Percentiles rank a stretch among this genome's conserved stretches.
Conservation (phyloP, 495 filamentous ascomycete genomes). For the Tuber magnatum region DNA sequence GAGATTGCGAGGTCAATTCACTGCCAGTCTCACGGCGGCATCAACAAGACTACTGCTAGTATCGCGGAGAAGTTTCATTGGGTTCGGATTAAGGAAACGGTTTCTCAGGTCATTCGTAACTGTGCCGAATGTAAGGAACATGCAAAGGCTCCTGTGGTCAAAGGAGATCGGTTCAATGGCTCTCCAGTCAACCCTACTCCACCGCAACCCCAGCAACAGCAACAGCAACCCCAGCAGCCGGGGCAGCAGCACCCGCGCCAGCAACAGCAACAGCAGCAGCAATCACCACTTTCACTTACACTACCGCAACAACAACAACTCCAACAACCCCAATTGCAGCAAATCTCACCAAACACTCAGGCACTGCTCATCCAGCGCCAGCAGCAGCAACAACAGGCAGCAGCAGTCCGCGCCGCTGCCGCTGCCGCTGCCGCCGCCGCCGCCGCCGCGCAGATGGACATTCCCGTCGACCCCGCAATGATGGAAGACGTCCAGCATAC, state of each 20-base stretch:
- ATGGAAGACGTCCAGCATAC: constrained; percentile 41
- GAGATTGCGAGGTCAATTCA: constrained; percentile 76
- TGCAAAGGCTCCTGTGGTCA: constrained; percentile 52
- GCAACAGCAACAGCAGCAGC: constrained; percentile 25
- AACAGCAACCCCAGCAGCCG: not conserved
- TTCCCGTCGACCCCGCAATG: constrained; percentile 40
- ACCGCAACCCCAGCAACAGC: constrained; percentile 9
- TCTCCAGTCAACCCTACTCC: constrained; percentile 1
- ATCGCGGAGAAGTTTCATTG: constrained; percentile 94
- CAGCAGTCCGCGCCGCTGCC: constrained; percentile 28
- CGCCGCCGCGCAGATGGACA: constrained; percentile 37
- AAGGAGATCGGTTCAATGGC: constrained; percentile 31
- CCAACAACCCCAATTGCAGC: constrained; percentile 14
- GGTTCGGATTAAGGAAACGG: constrained; percentile 98
- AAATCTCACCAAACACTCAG: constrained; percentile 3
- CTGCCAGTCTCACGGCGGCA: constrained; percentile 68
- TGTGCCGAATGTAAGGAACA: constrained; percentile 84
- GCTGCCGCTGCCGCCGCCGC: constrained; percentile 32
- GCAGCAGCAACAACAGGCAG: constrained; percentile 8
- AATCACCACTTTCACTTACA: constrained; percentile 2
- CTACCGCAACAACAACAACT: constrained; percentile 15
- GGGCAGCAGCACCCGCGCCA: constrained; percentile 28
- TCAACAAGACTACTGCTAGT: constrained; percentile 94
- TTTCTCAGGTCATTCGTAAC: constrained; percentile 85
- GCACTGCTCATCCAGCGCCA: constrained; percentile 1